phyloP scores from a whole-genome alignment of 2,329 filamentous ascomycete species.

The Pezicula carpinea region DNA sequence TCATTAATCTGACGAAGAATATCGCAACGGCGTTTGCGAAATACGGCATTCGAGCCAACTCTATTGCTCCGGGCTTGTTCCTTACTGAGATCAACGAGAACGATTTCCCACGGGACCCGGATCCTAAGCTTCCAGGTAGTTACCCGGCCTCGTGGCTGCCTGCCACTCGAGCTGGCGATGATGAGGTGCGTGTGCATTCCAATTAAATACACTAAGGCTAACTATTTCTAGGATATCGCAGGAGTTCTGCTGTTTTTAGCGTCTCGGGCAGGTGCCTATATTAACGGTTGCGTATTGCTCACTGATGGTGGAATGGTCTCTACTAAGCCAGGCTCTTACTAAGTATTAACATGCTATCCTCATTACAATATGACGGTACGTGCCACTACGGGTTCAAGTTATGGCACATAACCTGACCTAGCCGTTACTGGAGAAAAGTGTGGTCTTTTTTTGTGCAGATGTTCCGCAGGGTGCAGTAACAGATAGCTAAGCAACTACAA shows the following conservation, averaged over 20 bases:
- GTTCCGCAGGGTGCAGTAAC: background rate
- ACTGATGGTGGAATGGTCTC: conserved; percentile 6
- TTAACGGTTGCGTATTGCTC: conserved; percentile 48
- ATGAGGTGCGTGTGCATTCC: background rate
- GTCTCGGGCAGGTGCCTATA: conserved; percentile 59
- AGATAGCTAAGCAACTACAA: no score
- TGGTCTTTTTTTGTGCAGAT: background rate
- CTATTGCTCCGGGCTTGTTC: conserved; percentile 58
- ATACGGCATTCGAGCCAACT: conserved; percentile 34
- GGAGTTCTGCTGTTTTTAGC: conserved; percentile 67
- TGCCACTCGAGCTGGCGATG: conserved; percentile 1
- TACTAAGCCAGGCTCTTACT: conserved; percentile 3
- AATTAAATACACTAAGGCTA: no score
- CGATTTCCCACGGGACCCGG: no score
- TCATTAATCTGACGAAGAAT: conserved; percentile 35
- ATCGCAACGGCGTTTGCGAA: conserved; percentile 2
- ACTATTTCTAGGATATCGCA: conserved; percentile 58
- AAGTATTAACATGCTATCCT: background rate
- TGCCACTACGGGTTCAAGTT: background rate
- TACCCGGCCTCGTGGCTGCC: background rate
- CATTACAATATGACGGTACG: background rate
- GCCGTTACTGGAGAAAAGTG: background rate
- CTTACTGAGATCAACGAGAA: conserved; percentile 47
- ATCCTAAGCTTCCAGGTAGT: background rate
- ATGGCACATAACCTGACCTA: background rate